phyloP scores from a whole-genome alignment of 768 basidiomycete species.

The Gymnopilus dilepis region DNA sequence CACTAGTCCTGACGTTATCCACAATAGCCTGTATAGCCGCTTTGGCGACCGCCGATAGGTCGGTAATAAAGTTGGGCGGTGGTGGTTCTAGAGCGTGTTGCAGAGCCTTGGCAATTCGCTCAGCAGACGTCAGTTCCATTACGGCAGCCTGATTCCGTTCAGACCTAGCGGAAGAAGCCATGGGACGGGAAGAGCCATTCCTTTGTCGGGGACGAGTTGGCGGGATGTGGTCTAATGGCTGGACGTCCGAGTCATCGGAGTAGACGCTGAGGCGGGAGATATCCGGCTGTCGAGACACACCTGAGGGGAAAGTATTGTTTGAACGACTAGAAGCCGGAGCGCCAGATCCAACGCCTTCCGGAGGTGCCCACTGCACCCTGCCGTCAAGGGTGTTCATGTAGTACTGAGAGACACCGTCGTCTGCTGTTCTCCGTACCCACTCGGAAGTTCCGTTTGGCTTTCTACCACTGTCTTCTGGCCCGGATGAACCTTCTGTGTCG shows the following conservation, averaged over 20 bases:
- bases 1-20: constrained; percentile 57
- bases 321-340: constrained; percentile 27
- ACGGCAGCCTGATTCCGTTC: constrained; percentile 28
- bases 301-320: constrained; percentile 27
- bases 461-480: constrained; percentile 47
- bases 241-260: constrained; percentile 81
- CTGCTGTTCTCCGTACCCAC: constrained; percentile 82
- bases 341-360: constrained; percentile 43
- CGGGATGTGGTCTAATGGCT: constrained; percentile 48
- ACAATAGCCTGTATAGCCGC: constrained; percentile 67
- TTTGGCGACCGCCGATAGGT: constrained; percentile 63
- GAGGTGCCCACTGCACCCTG: constrained; percentile 70
- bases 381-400: constrained; percentile 78
- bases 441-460: constrained; percentile 69
- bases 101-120: constrained; percentile 68
- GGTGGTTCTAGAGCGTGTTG: constrained; percentile 64
- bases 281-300: constrained; percentile 35
- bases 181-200: constrained; percentile 31
- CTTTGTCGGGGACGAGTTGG: constrained; percentile 31
- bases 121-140: constrained; percentile 65
- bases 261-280: constrained; percentile 64
- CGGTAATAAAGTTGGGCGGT: constrained; percentile 61
- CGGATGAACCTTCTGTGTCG: constrained; percentile 41
- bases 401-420: constrained; percentile 83
- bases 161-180: constrained; percentile 18